Base-by-base conservation (phyloP, 2,329 filamentous ascomycete species). In the Pestalotiopsis sp. region DNA sequence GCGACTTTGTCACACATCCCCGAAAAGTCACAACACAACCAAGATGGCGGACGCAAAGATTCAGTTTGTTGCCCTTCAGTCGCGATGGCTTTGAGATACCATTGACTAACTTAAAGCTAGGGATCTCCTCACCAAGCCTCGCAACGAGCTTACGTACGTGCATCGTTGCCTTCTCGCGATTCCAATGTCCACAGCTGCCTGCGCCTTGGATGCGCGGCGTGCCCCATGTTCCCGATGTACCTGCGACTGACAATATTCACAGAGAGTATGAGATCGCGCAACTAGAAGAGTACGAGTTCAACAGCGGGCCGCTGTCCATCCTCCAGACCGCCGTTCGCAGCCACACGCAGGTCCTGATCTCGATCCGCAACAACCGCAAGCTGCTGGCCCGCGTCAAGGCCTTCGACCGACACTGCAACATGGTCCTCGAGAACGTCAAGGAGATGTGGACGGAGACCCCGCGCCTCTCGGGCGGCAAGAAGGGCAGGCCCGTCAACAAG, bases 401-500 rank as follows among this genome's bases (percentile, higher is more conserved):
- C 6, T 99, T 99, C 80, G 96, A 99, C 83, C 89, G 96, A 70
- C 96, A 99, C 83, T 98, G 95, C 89, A 99, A 99, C 84, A 98
- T 99, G 96, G 93, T 97, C 3, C 86, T 98, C 62, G 94, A 97
- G 86, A 97, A 97, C 75, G 94, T 97, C 58, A 97, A 97, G 87
- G 96, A 99, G 85, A 98, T 99, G 95, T 99, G 96, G 96, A 98
- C 95, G 11, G 96, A 99, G 84, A 96, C 93, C 68, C 94, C 95
- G 63, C 86, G 90, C 70, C 87, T 93, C 77, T 90, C 92, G 25
- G 92, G 91, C 73, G 95, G 95, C 73, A 96, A 95, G 86, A 95
- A 94, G 84, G 95, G 95, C 68, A 87, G 92, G 76, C 91, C 92
- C 59, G 93, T 98, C 71, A 99, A 99, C 85, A 98, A 98, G 89